Evolutionary conservation across 2,329 filamentous ascomycete genomes (phyloP).

Genomic region (Zasmidium citrigriseum): DNA sequence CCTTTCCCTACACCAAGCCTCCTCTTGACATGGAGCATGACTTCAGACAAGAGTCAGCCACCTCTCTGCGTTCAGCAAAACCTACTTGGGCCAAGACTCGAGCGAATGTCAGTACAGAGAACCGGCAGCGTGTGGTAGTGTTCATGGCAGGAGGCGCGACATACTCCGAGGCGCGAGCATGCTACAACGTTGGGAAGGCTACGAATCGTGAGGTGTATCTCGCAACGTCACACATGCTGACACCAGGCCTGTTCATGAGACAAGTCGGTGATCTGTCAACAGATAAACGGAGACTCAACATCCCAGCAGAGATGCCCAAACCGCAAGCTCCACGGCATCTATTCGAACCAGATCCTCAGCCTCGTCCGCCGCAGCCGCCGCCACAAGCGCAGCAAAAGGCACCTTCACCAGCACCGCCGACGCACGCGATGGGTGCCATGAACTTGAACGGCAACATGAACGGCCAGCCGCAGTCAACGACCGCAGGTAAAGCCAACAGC

Average conservation of each 20-base stretch:
- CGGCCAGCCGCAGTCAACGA: constrained; percentile 31
- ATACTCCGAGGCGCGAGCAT: constrained; percentile 83
- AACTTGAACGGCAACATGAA: constrained; percentile 42
- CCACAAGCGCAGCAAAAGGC: constrained; percentile 17
- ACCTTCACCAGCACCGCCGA: constrained; percentile 47
- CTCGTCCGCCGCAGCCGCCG: constrained; percentile 44
- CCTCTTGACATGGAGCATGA: constrained; percentile 63
- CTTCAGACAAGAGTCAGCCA: constrained; percentile 51
- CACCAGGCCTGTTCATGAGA: constrained; percentile 76
- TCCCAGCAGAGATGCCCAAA: constrained; percentile 78
- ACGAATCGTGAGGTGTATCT: constrained; percentile 83
- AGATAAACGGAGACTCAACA: constrained; percentile 72
- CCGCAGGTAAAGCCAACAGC: constrained; percentile 29
- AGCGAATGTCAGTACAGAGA: constrained; percentile 65
- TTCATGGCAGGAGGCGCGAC: constrained; percentile 96
- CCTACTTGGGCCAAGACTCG: constrained; percentile 92
- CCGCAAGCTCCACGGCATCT: constrained; percentile 83
- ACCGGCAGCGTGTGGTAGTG: constrained; percentile 84
- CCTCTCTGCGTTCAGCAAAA: constrained; percentile 83
- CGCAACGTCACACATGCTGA: constrained; percentile 89
- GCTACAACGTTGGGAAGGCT: constrained; percentile 78
- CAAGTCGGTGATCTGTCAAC: constrained; percentile 79
- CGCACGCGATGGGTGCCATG: constrained; percentile 59
- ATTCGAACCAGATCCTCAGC: constrained; percentile 69
- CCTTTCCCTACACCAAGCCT: constrained; percentile 52